A percentile compares a stretch with the other conserved stretches of the same genome.
phyloP scores from a whole-genome alignment of 2,329 filamentous ascomycete species.

The Colletotrichum noveboracense region DNA sequence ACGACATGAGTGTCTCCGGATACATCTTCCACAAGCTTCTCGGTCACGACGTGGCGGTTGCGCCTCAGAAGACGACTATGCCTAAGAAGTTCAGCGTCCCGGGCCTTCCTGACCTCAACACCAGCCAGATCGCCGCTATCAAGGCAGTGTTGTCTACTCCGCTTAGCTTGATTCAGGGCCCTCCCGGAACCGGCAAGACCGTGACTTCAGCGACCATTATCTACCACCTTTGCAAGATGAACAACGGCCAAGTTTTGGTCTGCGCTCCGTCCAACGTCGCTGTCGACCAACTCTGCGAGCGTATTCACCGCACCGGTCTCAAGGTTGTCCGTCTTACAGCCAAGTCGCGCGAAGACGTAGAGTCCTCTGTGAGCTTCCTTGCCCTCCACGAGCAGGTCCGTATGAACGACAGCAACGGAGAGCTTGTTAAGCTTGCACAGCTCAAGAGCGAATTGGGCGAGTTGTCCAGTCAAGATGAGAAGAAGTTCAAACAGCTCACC shows the following conservation, averaged over 20 bases:
- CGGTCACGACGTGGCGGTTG: constrained; percentile 91
- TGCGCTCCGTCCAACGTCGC: constrained; percentile 98
- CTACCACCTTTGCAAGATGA: constrained; percentile 95
- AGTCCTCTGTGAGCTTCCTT: constrained; percentile 96
- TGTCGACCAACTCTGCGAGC: constrained; percentile 96
- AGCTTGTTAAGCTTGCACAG: constrained; percentile 89
- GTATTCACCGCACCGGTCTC: constrained; percentile 90
- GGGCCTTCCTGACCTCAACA: constrained; percentile 91
- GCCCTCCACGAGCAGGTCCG: constrained; percentile 96
- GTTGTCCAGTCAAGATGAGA: constrained; percentile 93
- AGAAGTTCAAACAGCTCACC: constrained; percentile 96
- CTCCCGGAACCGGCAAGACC: constrained; percentile 96
- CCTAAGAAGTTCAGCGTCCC: constrained; percentile 98
- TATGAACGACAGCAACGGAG: constrained; percentile 95
- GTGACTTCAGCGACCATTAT: constrained; percentile 99
- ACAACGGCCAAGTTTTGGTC: constrained; percentile 91
- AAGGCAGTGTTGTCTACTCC: constrained; percentile 94
- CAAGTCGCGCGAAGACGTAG: constrained; percentile 97
- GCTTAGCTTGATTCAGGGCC: constrained; percentile 93
- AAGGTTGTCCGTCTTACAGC: constrained; percentile 98
- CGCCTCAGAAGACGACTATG: constrained; percentile 93
- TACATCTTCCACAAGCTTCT: constrained; percentile 98
- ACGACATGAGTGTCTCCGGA: constrained; percentile 97
- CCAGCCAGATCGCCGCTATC: constrained; percentile 94
- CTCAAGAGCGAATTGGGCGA: constrained; percentile 92